Base-by-base conservation (phyloP, 805 yeast genomes). In the Kazachstania viticola region DNA sequence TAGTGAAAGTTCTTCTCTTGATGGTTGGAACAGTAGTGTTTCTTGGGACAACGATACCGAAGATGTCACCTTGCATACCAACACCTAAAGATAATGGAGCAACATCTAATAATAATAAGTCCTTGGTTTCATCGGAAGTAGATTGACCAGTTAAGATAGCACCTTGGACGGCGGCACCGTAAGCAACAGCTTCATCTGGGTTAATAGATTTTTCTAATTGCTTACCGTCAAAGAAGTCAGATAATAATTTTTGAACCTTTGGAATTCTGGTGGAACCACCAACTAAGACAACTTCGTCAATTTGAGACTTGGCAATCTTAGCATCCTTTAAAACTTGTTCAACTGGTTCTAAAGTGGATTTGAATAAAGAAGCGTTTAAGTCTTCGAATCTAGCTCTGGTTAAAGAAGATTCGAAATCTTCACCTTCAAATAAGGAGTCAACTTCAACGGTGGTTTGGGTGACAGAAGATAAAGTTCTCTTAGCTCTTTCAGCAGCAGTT, bases 211-310 rank as follows among this genome's bases (percentile, higher is more conserved):
- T 87, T 70, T 83, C 91, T 63, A 84, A 81, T 67, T 83, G 87
- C 74, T 87, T 87, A 65, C 96, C 96, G 58, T 84, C 91, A 55
- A 85, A 85, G 82, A 74, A 85, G 68, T 85, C 95, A 43, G 93
- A 78, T 46, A 85, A 78, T 64, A 85, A 71, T 67, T 82, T 83
- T 70, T 87, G 95, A 61, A 87, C 80, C 79, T 84, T 87, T 73
- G 96, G 96, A 69, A 87, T 87, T 79, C 96, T 84, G 65, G 96
- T 85, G 44, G 95, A 87, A 70, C 96, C 96, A 75, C 96, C 96
- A 54, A 85, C 96, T 51, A 85, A 74, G 55, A 87, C 95, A 58
- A 87, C 88, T 67, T 87, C 96, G 66, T 84, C 80, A 56, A 87
- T 82, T 64, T 72, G 73, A 48, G 83, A 60, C 73, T 85, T 87